These are phyloP conservation scores for Papiliotrema laurentii DNA, from an alignment of 1,284 basidiomycete genomes.

Conservation along the genomic window DNA sequence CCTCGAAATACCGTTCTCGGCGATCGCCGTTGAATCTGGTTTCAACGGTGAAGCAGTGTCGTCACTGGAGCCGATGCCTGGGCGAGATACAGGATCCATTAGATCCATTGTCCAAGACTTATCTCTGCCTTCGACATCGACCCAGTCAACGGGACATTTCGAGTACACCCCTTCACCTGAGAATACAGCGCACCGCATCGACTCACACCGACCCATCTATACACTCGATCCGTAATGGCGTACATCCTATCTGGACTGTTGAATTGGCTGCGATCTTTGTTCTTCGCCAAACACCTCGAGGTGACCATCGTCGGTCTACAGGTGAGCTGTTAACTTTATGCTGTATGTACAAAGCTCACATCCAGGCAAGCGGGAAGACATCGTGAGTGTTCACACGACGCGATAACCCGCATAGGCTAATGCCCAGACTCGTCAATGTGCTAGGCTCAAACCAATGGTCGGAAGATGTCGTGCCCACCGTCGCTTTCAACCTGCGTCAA, in stretches of 20 bases:
- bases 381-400: constrained; percentile 51
- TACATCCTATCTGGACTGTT: constrained; percentile 64
- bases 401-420: neutral
- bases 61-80: no score
- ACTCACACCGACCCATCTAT: no score
- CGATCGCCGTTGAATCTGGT: no score
- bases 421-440: constrained; percentile 66
- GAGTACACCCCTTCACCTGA: no score
- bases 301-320: constrained; percentile 91
- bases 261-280: constrained; percentile 54
- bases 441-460: constrained; percentile 88
- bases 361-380: constrained; percentile 85
- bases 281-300: constrained; percentile 89
- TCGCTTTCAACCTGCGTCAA: constrained; percentile 69
- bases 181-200: no score
- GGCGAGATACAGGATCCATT: no score
- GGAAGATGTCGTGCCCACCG: constrained; percentile 89
- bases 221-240: constrained; percentile 55
- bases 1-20: no score
- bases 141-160: no score
- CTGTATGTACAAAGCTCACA: neutral
- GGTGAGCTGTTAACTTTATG: constrained; percentile 48
- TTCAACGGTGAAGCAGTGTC: no score
- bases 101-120: no score
- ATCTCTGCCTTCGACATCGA: no score